Evolutionary conservation across 2,329 filamentous ascomycete genomes (phyloP).

Genomic region (Scytalidium lignicola): DNA sequence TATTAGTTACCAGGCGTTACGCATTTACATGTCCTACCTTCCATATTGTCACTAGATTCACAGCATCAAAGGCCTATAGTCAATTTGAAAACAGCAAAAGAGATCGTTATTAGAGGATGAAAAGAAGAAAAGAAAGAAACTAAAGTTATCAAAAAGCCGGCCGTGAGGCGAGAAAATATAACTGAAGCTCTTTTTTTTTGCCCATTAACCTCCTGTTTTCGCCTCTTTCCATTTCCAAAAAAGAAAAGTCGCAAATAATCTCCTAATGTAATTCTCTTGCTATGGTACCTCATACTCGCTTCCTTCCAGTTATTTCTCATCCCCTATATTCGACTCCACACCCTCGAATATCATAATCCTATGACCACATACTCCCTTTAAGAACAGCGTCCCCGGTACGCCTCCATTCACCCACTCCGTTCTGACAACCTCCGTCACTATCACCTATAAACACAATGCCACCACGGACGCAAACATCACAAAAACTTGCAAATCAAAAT

Average conservation of each 20-base stretch:
- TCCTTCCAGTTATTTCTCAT: neutral
- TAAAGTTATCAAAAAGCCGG: slow-evolving; percentile 19
- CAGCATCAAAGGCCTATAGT: neutral
- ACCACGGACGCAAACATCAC: too few species aligned
- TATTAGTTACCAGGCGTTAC: too few species aligned
- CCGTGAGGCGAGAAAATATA: slow-evolving; percentile 25
- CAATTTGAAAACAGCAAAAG: neutral
- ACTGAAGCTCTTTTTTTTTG: slow-evolving; percentile 5
- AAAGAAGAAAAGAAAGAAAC: neutral
- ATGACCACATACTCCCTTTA: neutral
- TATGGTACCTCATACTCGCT: neutral
- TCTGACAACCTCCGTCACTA: too few species aligned
- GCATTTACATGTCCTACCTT: too few species aligned
- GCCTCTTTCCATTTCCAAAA: neutral
- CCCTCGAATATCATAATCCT: too few species aligned
- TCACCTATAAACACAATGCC: neutral
- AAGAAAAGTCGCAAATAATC: neutral
- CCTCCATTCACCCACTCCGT: too few species aligned
- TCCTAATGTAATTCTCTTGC: neutral
- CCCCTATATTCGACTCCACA: too few species aligned
- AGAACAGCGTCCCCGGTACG: too few species aligned
- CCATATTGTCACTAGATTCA: neutral
- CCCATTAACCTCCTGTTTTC: neutral
- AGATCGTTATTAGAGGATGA: neutral
- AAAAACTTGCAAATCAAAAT: too few species aligned